Percentiles rank a stretch among this genome's conserved stretches.
Evolutionary conservation across 2,329 filamentous ascomycete genomes (phyloP).

Genomic region (Exserohilum turcica): DNA sequence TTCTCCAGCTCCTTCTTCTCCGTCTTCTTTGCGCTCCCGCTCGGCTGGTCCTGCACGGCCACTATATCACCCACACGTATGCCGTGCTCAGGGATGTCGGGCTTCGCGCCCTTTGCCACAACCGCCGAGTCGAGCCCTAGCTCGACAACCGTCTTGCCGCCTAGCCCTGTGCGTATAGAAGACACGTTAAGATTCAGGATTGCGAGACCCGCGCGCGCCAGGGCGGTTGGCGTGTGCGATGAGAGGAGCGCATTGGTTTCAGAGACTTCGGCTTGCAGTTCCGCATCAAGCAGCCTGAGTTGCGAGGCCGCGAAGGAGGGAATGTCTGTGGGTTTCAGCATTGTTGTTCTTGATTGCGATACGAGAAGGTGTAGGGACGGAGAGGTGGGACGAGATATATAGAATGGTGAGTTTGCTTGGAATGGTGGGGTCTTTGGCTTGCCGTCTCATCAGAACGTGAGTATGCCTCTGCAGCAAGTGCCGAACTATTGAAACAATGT

Average conservation of each 20-base stretch:
- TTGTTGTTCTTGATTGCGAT: slow-evolving; percentile 8
- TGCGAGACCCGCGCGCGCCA: slow-evolving; percentile 79
- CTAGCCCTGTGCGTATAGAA: slow-evolving; percentile 83
- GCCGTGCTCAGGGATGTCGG: slow-evolving; percentile 74
- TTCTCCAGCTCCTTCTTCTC: slow-evolving; percentile 73
- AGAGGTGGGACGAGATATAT: background rate
- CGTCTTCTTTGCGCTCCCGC: slow-evolving; percentile 71
- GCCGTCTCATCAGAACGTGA: background rate
- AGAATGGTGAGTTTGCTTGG: background rate
- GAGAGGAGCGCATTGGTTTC: slow-evolving; percentile 72
- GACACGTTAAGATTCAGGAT: slow-evolving; percentile 75
- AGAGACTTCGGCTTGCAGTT: slow-evolving; percentile 73
- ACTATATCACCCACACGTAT: slow-evolving; percentile 79
- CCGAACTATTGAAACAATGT: background rate
- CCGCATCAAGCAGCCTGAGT: slow-evolving; percentile 69
- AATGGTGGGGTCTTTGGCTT: background rate
- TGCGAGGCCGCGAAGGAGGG: slow-evolving; percentile 72
- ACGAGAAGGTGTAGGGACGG: background rate
- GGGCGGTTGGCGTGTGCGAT: slow-evolving; percentile 68
- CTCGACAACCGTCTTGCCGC: slow-evolving; percentile 88
- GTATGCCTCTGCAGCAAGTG: background rate
- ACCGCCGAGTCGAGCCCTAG: slow-evolving; percentile 75
- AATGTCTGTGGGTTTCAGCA: slow-evolving; percentile 57
- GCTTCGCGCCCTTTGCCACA: slow-evolving; percentile 49
- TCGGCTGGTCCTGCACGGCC: slow-evolving; percentile 73